phyloP scores from a whole-genome alignment of 805 yeast genomes.

The Sugiyamaella mastotermitis region DNA sequence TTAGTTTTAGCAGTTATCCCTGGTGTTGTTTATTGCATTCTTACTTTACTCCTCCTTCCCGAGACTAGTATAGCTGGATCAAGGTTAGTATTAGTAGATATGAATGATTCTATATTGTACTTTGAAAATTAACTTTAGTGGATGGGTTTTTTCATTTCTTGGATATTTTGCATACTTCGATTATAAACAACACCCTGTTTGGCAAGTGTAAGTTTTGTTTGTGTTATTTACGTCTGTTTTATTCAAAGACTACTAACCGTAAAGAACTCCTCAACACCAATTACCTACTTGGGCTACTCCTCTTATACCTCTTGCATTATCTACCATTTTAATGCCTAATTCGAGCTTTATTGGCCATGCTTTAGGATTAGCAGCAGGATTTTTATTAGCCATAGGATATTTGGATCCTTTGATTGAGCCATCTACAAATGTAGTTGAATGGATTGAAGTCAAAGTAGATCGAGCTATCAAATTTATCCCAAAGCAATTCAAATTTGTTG shows the following conservation, averaged over 20 bases:
- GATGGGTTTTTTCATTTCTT: slow-evolving; percentile 63
- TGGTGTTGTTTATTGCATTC: slow-evolving; percentile 52
- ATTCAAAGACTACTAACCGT: too few relatives aligned
- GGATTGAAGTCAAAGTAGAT: slow-evolving; percentile 54
- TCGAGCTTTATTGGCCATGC: slow-evolving; percentile 72
- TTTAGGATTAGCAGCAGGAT: slow-evolving; percentile 63
- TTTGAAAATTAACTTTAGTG: slow-evolving; percentile 43
- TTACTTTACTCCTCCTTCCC: slow-evolving; percentile 42
- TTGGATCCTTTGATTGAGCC: slow-evolving; percentile 55
- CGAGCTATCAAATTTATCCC: slow-evolving; percentile 50
- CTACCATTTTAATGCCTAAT: slow-evolving; percentile 52
- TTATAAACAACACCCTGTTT: slow-evolving; percentile 26
- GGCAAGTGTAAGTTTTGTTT: slow-evolving; percentile 1
- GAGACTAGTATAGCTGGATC: slow-evolving; percentile 55
- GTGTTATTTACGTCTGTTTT: not conserved
- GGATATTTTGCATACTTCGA: slow-evolving; percentile 53
- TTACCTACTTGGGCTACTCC: slow-evolving; percentile 62
- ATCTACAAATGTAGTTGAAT: slow-evolving; percentile 48
- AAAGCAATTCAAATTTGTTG: slow-evolving; percentile 46
- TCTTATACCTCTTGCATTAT: slow-evolving; percentile 42
- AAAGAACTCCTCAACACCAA: slow-evolving; percentile 24
- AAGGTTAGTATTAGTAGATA: too few relatives aligned
- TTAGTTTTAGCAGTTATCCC: slow-evolving; percentile 56
- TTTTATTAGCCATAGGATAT: slow-evolving; percentile 46
- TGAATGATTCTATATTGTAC: not conserved